These are phyloP conservation scores for Neospora caninum DNA, from an alignment of 169 alveolate genomes.

Conservation along the genomic window DNA sequence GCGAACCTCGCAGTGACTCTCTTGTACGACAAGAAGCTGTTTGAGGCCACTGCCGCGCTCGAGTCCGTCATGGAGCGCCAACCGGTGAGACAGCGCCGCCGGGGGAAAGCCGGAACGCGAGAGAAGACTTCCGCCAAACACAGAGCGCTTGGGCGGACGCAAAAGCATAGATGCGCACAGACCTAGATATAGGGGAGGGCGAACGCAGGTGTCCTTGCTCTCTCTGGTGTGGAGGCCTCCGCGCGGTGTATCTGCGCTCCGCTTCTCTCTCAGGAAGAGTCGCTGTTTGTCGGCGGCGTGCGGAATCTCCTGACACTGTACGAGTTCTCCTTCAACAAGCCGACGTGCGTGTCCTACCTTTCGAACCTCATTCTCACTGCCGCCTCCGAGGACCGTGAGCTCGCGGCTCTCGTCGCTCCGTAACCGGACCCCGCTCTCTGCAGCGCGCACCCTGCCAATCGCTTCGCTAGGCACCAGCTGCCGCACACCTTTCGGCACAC, in stretches of 20 bases:
- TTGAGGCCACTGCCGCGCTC: slow-evolving; percentile 5
- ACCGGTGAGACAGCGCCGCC: background rate
- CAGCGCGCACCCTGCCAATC: no score
- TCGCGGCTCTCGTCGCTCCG: background rate
- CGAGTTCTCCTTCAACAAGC: slow-evolving; percentile 27
- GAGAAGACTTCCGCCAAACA: no score
- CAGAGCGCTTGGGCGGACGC: no score
- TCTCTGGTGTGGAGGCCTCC: no score
- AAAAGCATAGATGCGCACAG: no score
- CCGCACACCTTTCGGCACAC: no score
- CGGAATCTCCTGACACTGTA: slow-evolving; percentile 24
- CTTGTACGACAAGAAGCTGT: slow-evolving; percentile 8
- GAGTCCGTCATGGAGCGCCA: slow-evolving; percentile 18
- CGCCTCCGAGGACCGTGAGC: slow-evolving; percentile 7
- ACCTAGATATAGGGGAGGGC: no score
- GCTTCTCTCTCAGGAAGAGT: background rate
- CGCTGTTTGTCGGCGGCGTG: slow-evolving; percentile 25
- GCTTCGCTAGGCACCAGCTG: no score
- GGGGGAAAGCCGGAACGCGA: no score
- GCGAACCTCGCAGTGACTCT: slow-evolving; percentile 3
- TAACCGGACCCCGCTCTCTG: no score
- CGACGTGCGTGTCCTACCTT: background rate
- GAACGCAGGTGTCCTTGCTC: no score
- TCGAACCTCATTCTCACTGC: background rate
- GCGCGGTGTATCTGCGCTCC: no score